phyloP scores from a whole-genome alignment of 208 protist genomes.

The Acanthamoeba culbertsoni region DNA sequence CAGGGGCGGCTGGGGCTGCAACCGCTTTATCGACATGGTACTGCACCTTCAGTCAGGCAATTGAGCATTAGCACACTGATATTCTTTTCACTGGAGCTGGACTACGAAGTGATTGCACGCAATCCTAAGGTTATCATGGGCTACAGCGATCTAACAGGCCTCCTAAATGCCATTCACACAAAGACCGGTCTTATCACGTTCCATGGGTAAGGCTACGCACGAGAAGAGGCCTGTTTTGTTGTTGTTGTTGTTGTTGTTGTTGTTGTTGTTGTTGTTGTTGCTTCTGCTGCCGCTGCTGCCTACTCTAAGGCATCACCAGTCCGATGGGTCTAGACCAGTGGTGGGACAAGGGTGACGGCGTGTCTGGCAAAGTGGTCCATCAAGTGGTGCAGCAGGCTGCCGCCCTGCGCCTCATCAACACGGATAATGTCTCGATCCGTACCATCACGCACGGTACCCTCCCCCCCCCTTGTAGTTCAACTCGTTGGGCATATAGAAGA shows the following conservation, averaged over 20 bases:
- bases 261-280: no score
- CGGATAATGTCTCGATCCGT: background rate
- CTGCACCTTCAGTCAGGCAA: background rate
- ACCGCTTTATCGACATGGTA: conserved; percentile 47
- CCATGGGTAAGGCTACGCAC: no score
- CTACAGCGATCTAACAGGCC: conserved; percentile 28
- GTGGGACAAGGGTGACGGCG: conserved; percentile 44
- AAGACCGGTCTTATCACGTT: conserved; percentile 44
- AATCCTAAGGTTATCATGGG: conserved; percentile 58
- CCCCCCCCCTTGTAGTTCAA: no score
- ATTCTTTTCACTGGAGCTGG: background rate
- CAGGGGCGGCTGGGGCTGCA: conserved; percentile 36
- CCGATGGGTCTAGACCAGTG: conserved; percentile 49
- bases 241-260: no score
- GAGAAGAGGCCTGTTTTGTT: no score
- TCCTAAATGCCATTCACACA: conserved; percentile 47
- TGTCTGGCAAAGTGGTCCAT: conserved; percentile 37
- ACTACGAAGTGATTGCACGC: conserved; percentile 14
- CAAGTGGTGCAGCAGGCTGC: conserved; percentile 11
- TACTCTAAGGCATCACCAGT: background rate
- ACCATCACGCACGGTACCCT: conserved; percentile 28
- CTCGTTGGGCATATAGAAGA: no score
- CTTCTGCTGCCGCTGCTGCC: no score
- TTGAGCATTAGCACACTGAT: background rate
- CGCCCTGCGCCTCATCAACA: background rate